Base-by-base conservation (phyloP, 208 protist species). In the Trypanosoma mega region DNA sequence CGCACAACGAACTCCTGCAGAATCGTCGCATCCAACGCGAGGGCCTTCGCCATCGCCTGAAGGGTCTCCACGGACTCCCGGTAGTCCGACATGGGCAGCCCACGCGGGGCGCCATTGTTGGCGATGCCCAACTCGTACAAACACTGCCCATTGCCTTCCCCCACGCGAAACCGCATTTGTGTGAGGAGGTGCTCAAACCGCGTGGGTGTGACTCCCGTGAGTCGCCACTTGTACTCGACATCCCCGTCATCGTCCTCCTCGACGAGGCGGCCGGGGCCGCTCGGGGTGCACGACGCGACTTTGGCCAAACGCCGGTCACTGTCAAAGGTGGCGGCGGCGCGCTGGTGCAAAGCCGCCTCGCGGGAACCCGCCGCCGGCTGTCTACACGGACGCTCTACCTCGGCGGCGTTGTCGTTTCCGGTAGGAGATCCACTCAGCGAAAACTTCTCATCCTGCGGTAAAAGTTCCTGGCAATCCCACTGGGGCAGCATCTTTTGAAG, bases 151-250 rank as follows among this genome's bases (percentile, higher is more conserved):
- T 83, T 72, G 20, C 97, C 97, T 56, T 98, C 97, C 16, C 63
- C 72, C 8, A 98, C 72, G 18, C 97, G 76, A 67, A 91, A 98
- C 53, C 96, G 87, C 81, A 98, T 90, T 71, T 98, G 97, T 8
- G 92, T 97, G 6, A 97, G 72, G 14, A 98, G 82, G 49, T 98
- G 96, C 63, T 96, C 78, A 29, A 98, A 82, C 33, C 97, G 79
- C 9, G 72, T 60, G 11, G 66, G 53, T 0, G 91, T 87, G 52
- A 93, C 63, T 23, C 63, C 74, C 0, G 92, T 82, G 9, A 98
- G 82, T 24, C 97, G 92, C 85, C 92, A 96, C 74, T 98, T 98
- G 78, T 98, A 98, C 77, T 98, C 96, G 33, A 98, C 82, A 74
- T 96, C 89, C 21, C 97, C 97, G 55, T 96, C 87, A 33, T 98